Evolutionary conservation across 73 alveolate species (phyloP).

Genomic region (Tetrahymena borealis): DNA sequence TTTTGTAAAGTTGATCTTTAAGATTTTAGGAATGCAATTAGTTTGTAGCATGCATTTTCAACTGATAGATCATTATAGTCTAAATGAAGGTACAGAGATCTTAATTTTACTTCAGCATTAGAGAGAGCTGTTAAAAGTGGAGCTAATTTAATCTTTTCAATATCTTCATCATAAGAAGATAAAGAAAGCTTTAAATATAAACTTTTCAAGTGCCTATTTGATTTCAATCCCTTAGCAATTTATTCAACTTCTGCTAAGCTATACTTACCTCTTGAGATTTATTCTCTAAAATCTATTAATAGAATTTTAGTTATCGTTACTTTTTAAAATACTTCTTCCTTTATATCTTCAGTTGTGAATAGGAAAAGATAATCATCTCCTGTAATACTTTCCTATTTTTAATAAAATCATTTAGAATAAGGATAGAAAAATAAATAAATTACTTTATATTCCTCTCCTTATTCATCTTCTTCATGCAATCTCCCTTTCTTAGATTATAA

Average conservation of each 20-base stretch:
- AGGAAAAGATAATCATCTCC: neutral
- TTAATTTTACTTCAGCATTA: neutral
- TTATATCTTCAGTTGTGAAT: neutral
- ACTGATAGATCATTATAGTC: neutral
- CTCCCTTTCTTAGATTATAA: neutral
- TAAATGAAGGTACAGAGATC: neutral
- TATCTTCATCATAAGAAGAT: neutral
- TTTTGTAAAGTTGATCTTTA: neutral
- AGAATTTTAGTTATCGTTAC: neutral
- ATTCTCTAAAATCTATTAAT: neutral
- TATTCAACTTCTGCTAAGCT: neutral
- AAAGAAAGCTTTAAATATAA: neutral
- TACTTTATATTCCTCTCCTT: neutral
- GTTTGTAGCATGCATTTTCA: neutral
- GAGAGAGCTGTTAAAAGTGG: neutral
- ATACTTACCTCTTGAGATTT: neutral
- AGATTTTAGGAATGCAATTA: neutral
- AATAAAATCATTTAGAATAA: neutral
- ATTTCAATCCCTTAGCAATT: neutral
- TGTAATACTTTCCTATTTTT: neutral
- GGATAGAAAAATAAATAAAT: neutral
- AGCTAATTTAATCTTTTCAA: neutral
- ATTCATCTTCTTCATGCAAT: neutral
- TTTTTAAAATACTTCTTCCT: neutral
- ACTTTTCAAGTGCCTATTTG: neutral